These are phyloP conservation scores for Neurospora sp. DNA, from an alignment of 495 filamentous ascomycete species.

Conservation along the genomic window DNA sequence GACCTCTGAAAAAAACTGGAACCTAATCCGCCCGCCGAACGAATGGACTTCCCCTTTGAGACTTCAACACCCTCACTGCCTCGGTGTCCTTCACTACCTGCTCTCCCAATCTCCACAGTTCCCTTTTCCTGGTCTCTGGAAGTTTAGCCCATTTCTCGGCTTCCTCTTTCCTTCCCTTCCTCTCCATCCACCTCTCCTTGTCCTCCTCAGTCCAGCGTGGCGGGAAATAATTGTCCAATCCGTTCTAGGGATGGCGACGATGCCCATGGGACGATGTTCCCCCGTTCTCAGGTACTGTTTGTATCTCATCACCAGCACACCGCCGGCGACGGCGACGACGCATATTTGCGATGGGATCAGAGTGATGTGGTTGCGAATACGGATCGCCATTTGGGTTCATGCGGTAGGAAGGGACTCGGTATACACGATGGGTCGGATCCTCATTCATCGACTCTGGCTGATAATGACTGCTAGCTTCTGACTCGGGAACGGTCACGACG, in stretches of 20 bases:
- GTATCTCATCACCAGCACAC: neutral
- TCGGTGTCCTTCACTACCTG: neutral
- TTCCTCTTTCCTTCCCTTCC: neutral
- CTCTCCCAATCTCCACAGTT: neutral
- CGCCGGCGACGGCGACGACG: neutral
- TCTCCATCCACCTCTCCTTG: neutral
- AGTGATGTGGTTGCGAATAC: rapidly evolving
- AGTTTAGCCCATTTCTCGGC: neutral
- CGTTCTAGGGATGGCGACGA: neutral
- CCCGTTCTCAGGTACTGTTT: neutral
- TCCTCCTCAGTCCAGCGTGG: neutral
- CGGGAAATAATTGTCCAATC: neutral
- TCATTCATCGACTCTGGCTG: rapidly evolving
- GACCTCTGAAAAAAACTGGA: neutral
- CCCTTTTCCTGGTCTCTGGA: neutral
- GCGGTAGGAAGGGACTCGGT: neutral
- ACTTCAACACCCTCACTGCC: neutral
- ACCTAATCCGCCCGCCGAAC: neutral
- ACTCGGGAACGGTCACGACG: neutral
- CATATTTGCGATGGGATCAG: neutral
- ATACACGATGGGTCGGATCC: neutral
- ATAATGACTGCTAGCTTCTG: neutral
- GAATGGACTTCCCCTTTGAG: neutral
- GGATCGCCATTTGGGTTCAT: neutral
- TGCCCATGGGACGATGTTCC: neutral